phyloP scores from a whole-genome alignment of 306 rosid genomes.

The Lathyrus aphaca region DNA sequence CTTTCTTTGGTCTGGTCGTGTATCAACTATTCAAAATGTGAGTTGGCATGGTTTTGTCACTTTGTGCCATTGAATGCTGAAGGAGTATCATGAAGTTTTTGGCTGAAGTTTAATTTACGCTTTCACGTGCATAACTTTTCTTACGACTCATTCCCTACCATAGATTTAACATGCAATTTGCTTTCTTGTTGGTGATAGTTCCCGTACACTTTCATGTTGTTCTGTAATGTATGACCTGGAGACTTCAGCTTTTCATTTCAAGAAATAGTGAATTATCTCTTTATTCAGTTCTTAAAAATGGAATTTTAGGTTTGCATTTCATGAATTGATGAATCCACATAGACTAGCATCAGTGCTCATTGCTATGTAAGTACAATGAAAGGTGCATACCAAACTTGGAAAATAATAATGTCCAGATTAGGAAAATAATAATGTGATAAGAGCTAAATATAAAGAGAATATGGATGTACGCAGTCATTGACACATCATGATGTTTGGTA shows the following conservation, averaged over 20 bases:
- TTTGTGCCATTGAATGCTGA: constrained; percentile 24
- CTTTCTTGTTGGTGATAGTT: constrained; percentile 17
- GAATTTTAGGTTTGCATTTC: constrained; percentile 28
- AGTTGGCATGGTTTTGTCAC: constrained; percentile 45
- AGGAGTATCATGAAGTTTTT: constrained; percentile 7
- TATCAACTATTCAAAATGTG: constrained; percentile 54
- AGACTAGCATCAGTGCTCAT: constrained; percentile 7
- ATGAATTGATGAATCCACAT: constrained; percentile 17
- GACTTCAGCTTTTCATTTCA: constrained; percentile 11
- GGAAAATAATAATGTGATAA: constrained; percentile 15
- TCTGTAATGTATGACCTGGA: constrained; percentile 25
- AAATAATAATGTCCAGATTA: constrained; percentile 13
- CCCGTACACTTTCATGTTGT: constrained; percentile 12
- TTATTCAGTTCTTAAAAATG: constrained; percentile 6
- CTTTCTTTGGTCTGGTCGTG: constrained; percentile 37
- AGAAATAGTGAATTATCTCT: constrained; percentile 21
- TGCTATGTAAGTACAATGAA: constrained; percentile 4
- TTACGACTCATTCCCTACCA: constrained; percentile 1
- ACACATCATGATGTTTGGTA: constrained; percentile 12
- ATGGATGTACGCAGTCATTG: neutral
- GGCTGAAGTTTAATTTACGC: constrained; percentile 15
- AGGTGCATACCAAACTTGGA: neutral
- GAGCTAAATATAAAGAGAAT: constrained; percentile 8
- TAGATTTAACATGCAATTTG: constrained; percentile 18
- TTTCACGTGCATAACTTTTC: constrained; percentile 9